Evolutionary conservation across 2,329 filamentous ascomycete species (phyloP).

Genomic region (Fusarium agapanthi): DNA sequence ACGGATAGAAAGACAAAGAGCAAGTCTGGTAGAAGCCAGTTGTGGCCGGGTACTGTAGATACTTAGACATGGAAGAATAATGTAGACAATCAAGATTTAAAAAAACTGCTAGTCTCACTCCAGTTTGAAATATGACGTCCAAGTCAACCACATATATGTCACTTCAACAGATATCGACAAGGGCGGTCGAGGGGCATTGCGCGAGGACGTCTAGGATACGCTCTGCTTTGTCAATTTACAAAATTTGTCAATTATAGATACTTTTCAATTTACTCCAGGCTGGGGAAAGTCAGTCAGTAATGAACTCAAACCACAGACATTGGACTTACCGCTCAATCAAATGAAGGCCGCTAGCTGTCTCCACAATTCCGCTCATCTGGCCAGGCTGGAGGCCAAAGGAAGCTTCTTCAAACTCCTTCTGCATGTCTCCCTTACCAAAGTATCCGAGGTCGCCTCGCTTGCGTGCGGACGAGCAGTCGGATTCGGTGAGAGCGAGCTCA

Average conservation of each 20-base stretch:
- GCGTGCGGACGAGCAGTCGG: conserved; percentile 93
- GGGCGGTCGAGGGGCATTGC: background rate
- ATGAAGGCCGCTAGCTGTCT: conserved; percentile 94
- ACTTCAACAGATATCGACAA: background rate
- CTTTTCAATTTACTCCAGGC: conserved; percentile 26
- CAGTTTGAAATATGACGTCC: background rate
- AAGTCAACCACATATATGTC: background rate
- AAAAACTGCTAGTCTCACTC: background rate
- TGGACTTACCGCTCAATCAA: conserved; percentile 86
- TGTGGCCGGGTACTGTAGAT: conserved; percentile 17
- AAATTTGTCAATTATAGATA: conserved; percentile 24
- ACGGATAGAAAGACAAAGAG: conserved; percentile 15
- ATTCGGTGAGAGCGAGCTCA: conserved; percentile 87
- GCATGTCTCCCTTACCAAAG: conserved; percentile 96
- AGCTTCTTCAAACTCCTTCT: conserved; percentile 97
- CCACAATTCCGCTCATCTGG: conserved; percentile 85
- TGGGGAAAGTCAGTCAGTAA: conserved; percentile 14
- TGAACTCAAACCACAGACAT: background rate
- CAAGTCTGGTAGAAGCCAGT: conserved; percentile 7
- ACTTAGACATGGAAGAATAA: conserved; percentile 12
- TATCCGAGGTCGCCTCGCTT: conserved; percentile 96
- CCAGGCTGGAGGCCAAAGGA: conserved; percentile 89
- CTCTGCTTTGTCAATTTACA: conserved; percentile 33
- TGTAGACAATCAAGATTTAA: conserved; percentile 3
- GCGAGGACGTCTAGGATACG: conserved; percentile 4